These are phyloP conservation scores for Chrysophaeum taylorii DNA, from an alignment of 352 stramenopile genomes.

Conservation along the genomic window DNA sequence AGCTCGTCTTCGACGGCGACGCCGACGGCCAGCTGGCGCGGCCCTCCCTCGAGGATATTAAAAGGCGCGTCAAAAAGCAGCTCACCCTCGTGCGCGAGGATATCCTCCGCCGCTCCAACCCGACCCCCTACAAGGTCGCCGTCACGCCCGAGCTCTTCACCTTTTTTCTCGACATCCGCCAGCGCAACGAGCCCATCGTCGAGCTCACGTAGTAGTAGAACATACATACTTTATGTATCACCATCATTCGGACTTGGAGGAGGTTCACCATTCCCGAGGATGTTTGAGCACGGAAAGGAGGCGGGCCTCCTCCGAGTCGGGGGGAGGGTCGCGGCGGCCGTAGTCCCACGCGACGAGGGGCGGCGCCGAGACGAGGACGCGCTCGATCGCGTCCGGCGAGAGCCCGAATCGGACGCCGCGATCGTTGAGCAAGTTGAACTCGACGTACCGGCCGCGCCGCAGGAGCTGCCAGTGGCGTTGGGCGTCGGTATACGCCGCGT, in stretches of 20 bases:
- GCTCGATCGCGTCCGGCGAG: slow-evolving; percentile 50
- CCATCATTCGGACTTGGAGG: no score
- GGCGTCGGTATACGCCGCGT: slow-evolving; percentile 65
- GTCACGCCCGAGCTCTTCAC: slow-evolving; percentile 63
- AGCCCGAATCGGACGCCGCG: slow-evolving; percentile 90
- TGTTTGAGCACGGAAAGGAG: no score
- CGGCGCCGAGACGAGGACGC: slow-evolving; percentile 56
- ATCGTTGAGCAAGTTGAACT: slow-evolving; percentile 97
- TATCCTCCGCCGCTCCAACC: slow-evolving; percentile 84
- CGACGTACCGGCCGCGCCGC: slow-evolving; percentile 83
- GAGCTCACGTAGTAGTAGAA: slow-evolving; percentile 29
- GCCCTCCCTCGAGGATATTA: slow-evolving; percentile 33
- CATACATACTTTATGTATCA: neutral
- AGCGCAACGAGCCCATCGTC: slow-evolving; percentile 48
- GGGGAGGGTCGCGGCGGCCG: no score
- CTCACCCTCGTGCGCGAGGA: slow-evolving; percentile 83
- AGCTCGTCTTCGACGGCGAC: slow-evolving; percentile 73
- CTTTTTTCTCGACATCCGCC: slow-evolving; percentile 92
- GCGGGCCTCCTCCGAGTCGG: no score
- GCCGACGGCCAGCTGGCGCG: slow-evolving; percentile 43
- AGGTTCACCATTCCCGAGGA: no score
- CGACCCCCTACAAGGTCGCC: slow-evolving; percentile 67
- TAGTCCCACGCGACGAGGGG: slow-evolving; percentile 56
- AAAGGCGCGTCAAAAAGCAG: slow-evolving; percentile 60
- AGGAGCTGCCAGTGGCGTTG: slow-evolving; percentile 81